phyloP scores from a whole-genome alignment of 768 basidiomycete species.

The Kwoniella newhampshirensis region DNA sequence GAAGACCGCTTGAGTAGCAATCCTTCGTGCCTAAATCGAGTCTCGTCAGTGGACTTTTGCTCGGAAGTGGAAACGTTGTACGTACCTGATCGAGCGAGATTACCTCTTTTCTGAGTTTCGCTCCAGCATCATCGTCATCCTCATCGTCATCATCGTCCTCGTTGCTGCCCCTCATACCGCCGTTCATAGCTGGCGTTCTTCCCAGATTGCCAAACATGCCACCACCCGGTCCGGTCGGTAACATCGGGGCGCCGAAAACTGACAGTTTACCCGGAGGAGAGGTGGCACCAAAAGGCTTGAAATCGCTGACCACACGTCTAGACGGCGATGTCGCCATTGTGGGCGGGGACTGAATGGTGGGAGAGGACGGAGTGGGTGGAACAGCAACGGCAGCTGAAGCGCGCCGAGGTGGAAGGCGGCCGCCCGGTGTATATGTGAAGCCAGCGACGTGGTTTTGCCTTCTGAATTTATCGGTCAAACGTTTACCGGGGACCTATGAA shows the following conservation, averaged over 20 bases:
- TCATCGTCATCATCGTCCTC: conserved; percentile 76
- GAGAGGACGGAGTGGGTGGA: conserved; percentile 47
- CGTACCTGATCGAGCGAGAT: conserved; percentile 89
- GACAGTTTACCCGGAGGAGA: conserved; percentile 62
- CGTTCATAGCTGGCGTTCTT: conserved; percentile 50
- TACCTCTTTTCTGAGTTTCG: conserved; percentile 60
- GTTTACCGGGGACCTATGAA: conserved; percentile 80
- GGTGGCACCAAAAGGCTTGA: conserved; percentile 58
- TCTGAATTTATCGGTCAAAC: conserved; percentile 95
- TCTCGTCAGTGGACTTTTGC: neutral
- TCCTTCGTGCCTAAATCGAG: conserved; percentile 49
- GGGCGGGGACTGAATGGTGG: conserved; percentile 52
- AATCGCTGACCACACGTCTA: conserved; percentile 79
- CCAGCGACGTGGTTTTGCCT: conserved; percentile 57
- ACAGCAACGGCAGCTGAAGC: conserved; percentile 52
- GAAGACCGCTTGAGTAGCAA: conserved; percentile 50
- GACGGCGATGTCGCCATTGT: conserved; percentile 63
- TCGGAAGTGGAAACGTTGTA: neutral
- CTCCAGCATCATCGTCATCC: conserved; percentile 59
- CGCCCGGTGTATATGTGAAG: conserved; percentile 60
- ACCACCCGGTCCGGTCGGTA: conserved; percentile 42
- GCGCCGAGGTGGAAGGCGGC: conserved; percentile 58
- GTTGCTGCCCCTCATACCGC: conserved; percentile 57
- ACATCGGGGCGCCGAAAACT: conserved; percentile 70
- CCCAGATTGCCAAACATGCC: conserved; percentile 45